A percentile compares a stretch with the other conserved stretches of the same genome.
Conservation (phyloP, 192 early-diverging fungal genomes). For the Podila epicladia region DNA sequence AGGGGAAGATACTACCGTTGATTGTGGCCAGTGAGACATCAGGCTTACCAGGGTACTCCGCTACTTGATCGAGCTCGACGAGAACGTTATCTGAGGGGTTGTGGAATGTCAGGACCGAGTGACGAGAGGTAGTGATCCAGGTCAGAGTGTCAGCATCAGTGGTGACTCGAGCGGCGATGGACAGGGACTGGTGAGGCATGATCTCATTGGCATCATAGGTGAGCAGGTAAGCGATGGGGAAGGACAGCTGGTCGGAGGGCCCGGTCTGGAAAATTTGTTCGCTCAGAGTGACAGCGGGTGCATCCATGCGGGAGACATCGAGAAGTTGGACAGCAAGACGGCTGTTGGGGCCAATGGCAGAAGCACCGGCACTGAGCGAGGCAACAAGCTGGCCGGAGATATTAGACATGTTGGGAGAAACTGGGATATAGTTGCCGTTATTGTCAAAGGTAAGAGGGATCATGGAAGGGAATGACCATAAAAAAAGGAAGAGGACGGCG, state of each 20-base stretch:
- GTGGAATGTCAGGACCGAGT: slow-evolving; percentile 18
- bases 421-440: too few relatives aligned
- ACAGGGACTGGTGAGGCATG: not conserved
- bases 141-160: slow-evolving; percentile 2
- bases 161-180: slow-evolving; percentile 12
- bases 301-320: slow-evolving; percentile 35
- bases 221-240: slow-evolving; percentile 15
- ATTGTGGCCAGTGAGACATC: not conserved
- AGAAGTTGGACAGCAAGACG: slow-evolving; percentile 19
- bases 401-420: too few relatives aligned
- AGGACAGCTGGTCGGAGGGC: not conserved
- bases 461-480: too few relatives aligned
- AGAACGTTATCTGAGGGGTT: slow-evolving; percentile 16
- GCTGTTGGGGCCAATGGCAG: slow-evolving; percentile 13
- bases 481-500: too few relatives aligned
- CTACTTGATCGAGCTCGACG: slow-evolving; percentile 2
- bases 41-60: not conserved
- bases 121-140: slow-evolving; percentile 17
- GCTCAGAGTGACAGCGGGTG: slow-evolving; percentile 13
- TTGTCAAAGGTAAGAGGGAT: too few relatives aligned
- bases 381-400: too few relatives aligned
- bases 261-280: slow-evolving; percentile 9
- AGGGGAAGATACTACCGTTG: slow-evolving; percentile 3
- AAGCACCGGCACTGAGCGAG: too few relatives aligned
- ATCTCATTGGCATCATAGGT: slow-evolving; percentile 2